phyloP scores from a whole-genome alignment of 2,329 filamentous ascomycete genomes.

The Pyricularia pennisetigena region DNA sequence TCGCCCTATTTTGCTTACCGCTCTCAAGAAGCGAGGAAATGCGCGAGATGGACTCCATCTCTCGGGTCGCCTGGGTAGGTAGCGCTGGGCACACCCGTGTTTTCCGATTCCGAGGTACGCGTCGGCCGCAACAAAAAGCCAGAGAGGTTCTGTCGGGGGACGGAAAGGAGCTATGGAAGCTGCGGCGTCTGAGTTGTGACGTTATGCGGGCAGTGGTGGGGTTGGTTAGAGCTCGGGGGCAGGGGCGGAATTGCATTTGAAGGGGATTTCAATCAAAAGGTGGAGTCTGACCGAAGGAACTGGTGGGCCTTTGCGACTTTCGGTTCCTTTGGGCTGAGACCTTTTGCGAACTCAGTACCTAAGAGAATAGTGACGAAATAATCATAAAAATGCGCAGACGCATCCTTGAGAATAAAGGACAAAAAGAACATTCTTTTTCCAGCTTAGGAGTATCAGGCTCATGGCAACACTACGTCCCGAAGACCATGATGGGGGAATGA shows the following conservation, averaged over 20 bases:
- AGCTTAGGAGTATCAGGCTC: neutral
- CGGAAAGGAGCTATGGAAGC: neutral
- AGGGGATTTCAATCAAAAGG: neutral
- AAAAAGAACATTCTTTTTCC: neutral
- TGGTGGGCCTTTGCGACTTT: neutral
- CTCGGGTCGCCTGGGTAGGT: neutral
- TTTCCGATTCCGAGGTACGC: neutral
- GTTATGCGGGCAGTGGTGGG: neutral
- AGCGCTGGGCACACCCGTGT: neutral
- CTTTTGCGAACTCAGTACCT: neutral
- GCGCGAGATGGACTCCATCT: slow-evolving; percentile 91
- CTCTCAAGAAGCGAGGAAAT: slow-evolving; percentile 93
- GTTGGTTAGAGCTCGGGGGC: neutral
- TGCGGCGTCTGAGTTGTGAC: slow-evolving; percentile 1
- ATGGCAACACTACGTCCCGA: neutral
- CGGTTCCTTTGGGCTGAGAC: neutral
- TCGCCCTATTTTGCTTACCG: slow-evolving; percentile 40
- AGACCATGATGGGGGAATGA: neutral
- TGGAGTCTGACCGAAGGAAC: neutral
- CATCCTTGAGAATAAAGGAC: neutral
- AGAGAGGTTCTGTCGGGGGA: neutral
- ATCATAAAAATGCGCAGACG: neutral
- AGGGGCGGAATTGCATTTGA: neutral
- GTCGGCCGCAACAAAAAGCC: neutral
- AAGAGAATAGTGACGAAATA: neutral